Evolutionary conservation across 2,329 filamentous ascomycete species (phyloP), one percentile per base, ranked within the genome.

Genomic region (Colletotrichum sp.): DNA sequence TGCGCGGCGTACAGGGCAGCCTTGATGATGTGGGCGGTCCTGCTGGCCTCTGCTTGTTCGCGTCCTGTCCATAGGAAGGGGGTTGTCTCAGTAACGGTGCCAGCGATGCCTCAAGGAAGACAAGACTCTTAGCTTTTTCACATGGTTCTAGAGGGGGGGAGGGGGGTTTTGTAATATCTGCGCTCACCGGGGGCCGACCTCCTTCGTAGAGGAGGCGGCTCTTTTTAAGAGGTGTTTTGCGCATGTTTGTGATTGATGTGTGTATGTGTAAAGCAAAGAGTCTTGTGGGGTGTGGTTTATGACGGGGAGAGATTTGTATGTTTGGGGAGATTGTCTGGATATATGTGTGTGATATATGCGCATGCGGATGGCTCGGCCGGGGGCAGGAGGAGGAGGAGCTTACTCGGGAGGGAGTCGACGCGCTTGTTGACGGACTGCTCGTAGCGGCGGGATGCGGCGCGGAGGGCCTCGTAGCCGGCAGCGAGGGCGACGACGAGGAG

Each of bases 401-500:
- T 86, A 92, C 91, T 89, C 78, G 89, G 88, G 78, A 89, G 77
- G 69, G 86, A 83, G 79, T 91, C 84, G 83, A 88, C 80, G 70
- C 86, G 84, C 73, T 82, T 82, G 81, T 89, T 83, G 79, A 90
- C 80, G 80, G 86, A 87, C 21, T 87, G 82, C 83, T 98, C 96
- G 83, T 97, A 98, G 71, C 91, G 90, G 70, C 96, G 90, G 56
- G 94, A 94, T 13, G 91, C 85, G 79, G 95, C 93, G 77, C 97
- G 94, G 38, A 99, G 88, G 66, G 93, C 94, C 87, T 99, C 97
- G 88, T 98, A 99, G 78, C 95, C 96, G n/a, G 96, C 95, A 38
- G 94, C 94, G 78, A 99, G 89, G 76, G 94, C 89, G 76, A 97
- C 91, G 80, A 99, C 93, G 79, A 92, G 94, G 79, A 97, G 80